Evolutionary conservation across 225 moss, liverwort and hornwort genomes (phyloP).

Genomic region (Polytrichum commune): DNA sequence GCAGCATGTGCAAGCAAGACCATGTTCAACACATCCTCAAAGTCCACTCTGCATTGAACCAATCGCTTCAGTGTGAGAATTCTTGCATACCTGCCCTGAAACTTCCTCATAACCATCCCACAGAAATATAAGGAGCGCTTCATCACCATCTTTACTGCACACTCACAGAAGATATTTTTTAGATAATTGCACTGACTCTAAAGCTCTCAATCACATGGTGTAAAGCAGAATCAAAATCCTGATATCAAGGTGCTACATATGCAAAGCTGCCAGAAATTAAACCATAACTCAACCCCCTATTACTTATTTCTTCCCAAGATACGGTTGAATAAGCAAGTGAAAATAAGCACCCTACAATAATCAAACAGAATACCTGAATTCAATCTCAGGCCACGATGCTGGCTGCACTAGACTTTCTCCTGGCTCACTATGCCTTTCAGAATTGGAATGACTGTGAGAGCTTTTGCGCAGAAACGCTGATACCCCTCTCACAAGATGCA

Average conservation of each 20-base stretch:
- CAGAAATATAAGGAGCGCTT: conserved; percentile 24
- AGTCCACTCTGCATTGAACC: background rate
- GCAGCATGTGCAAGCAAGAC: background rate
- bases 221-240: background rate
- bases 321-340: too few relatives aligned
- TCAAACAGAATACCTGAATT: conserved; percentile 8
- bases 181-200: background rate
- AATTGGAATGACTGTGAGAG: conserved; percentile 6
- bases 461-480: conserved; percentile 19
- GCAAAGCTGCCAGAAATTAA: too few relatives aligned
- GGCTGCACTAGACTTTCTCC: conserved; percentile 15
- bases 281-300: too few relatives aligned
- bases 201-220: background rate
- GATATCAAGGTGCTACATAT: too few relatives aligned
- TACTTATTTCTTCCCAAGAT: too few relatives aligned
- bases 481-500: conserved; percentile 17
- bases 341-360: too few relatives aligned
- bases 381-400: conserved; percentile 12
- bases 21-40: conserved; percentile 3
- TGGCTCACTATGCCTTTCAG: conserved; percentile 5
- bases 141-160: conserved; percentile 28
- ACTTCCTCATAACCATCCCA: conserved; percentile 36
- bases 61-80: background rate
- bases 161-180: background rate
- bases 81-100: conserved; percentile 12